Evolutionary conservation across 2,329 filamentous ascomycete genomes (phyloP).

Genomic region (Neonectria punicea): DNA sequence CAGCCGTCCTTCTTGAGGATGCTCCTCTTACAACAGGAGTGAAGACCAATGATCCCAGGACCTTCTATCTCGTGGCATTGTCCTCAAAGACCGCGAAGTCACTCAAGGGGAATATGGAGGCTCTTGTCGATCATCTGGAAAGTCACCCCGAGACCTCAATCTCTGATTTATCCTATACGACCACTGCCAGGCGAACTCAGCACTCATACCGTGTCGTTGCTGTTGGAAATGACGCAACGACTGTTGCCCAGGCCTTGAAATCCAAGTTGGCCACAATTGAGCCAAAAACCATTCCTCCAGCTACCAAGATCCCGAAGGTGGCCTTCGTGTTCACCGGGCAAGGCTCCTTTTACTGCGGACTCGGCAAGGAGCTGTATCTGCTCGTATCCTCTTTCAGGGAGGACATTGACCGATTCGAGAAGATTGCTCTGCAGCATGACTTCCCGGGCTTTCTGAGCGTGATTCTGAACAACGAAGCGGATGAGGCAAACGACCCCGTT

Average conservation of each 20-base stretch:
- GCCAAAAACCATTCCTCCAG: slow-evolving; percentile 27
- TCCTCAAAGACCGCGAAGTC: slow-evolving; percentile 65
- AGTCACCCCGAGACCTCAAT: slow-evolving; percentile 61
- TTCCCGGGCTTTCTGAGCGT: slow-evolving; percentile 53
- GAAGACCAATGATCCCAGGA: slow-evolving; percentile 59
- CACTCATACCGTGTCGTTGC: slow-evolving; percentile 66
- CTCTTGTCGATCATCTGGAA: slow-evolving; percentile 65
- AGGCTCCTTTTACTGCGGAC: slow-evolving; percentile 48
- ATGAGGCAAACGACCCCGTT: slow-evolving; percentile 27
- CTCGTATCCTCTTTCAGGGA: slow-evolving; percentile 46
- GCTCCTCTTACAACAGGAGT: slow-evolving; percentile 62
- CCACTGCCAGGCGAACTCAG: slow-evolving; percentile 72
- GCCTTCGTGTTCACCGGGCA: slow-evolving; percentile 60
- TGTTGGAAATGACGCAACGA: slow-evolving; percentile 41
- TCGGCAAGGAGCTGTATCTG: slow-evolving; percentile 49
- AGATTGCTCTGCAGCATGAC: slow-evolving; percentile 44
- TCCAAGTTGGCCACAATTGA: slow-evolving; percentile 25
- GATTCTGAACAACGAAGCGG: slow-evolving; percentile 54
- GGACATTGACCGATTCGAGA: slow-evolving; percentile 48
- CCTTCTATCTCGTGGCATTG: slow-evolving; percentile 68
- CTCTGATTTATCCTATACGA: slow-evolving; percentile 72
- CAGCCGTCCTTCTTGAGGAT: slow-evolving; percentile 73
- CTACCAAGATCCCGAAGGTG: slow-evolving; percentile 43
- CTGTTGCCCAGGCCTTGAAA: slow-evolving; percentile 22
- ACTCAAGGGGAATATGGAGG: slow-evolving; percentile 68